Conservation (phyloP, 352 stramenopile genomes). For the Phytophthora podocarpi region DNA sequence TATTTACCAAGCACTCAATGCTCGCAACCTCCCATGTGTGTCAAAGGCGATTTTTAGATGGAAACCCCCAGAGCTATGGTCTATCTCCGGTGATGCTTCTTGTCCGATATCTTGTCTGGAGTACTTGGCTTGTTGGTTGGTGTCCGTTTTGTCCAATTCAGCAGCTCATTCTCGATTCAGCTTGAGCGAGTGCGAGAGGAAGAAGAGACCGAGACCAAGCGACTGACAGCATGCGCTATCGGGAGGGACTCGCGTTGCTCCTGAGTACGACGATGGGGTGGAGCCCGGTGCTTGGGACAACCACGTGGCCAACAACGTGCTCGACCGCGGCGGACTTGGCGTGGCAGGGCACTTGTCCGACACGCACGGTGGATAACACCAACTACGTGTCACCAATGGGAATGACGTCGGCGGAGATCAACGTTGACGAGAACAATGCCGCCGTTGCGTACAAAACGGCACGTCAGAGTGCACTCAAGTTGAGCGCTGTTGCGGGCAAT, state of each 20-base stretch:
- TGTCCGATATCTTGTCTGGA: conserved; percentile 9
- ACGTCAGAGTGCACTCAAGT: conserved; percentile 70
- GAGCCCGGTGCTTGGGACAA: conserved; percentile 11
- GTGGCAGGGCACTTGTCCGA: conserved; percentile 67
- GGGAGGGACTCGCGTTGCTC: conserved; percentile 26
- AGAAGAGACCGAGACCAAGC: conserved; percentile 16
- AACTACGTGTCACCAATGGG: conserved; percentile 63
- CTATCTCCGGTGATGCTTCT: conserved; percentile 23
- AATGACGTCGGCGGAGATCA: conserved; percentile 63
- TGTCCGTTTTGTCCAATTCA: conserved; percentile 6
- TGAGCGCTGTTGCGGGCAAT: conserved; percentile 60
- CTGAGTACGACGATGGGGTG: conserved; percentile 23
- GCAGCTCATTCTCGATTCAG: conserved; percentile 34
- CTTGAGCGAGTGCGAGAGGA: conserved; percentile 15
- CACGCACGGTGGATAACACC: conserved; percentile 54
- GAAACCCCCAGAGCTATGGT: conserved; percentile 11
- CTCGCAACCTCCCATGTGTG: background rate
- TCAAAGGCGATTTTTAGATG: conserved; percentile 11
- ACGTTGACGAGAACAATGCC: conserved; percentile 60
- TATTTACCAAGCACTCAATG: conserved; percentile 11
- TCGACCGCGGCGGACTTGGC: conserved; percentile 49
- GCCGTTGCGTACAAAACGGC: conserved; percentile 70
- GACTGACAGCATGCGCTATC: conserved; percentile 27
- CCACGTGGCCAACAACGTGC: conserved; percentile 44
- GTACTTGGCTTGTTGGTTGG: too few species aligned